phyloP scores from a whole-genome alignment of 768 basidiomycete genomes.

The Gelatoporia subvermispora region DNA sequence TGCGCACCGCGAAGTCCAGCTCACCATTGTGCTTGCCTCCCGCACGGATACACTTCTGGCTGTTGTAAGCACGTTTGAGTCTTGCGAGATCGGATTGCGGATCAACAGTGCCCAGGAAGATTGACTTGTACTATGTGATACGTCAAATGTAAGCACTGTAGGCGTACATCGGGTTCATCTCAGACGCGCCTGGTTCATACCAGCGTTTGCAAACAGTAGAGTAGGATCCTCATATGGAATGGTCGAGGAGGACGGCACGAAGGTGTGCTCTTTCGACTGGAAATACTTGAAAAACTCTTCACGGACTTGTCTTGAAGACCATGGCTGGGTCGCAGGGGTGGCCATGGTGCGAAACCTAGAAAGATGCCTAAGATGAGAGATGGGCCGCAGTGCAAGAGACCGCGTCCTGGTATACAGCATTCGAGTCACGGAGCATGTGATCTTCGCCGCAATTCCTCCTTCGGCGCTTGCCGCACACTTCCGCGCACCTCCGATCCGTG shows the following conservation, averaged over 20 bases:
- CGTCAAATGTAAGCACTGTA: not conserved
- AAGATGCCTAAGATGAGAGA: conserved; percentile 1
- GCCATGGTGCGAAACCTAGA: conserved; percentile 9
- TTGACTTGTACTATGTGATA: conserved; percentile 76
- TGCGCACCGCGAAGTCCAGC: conserved; percentile 8
- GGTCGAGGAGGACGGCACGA: conserved; percentile 86
- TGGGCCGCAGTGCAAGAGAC: too few species aligned
- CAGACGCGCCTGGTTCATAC: conserved; percentile 80
- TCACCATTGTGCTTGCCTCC: conserved; percentile 98
- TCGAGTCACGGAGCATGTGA: too few species aligned
- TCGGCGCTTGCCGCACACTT: too few species aligned
- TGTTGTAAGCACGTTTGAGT: conserved; percentile 90
- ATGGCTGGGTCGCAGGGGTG: conserved; percentile 30
- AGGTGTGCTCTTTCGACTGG: conserved; percentile 71
- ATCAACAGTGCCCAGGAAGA: conserved; percentile 97
- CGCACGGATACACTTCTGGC: conserved; percentile 97
- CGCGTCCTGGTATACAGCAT: too few species aligned
- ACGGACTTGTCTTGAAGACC: conserved; percentile 82
- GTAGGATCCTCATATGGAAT: conserved; percentile 98
- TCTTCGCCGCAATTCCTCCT: too few species aligned
- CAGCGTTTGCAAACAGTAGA: conserved; percentile 95
- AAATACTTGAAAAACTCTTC: conserved; percentile 92
- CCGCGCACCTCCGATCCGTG: too few species aligned
- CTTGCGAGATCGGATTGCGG: conserved; percentile 89
- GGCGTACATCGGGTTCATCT: not conserved